phyloP scores from a whole-genome alignment of 306 rosid species.

The Lagenaria siceraria region DNA sequence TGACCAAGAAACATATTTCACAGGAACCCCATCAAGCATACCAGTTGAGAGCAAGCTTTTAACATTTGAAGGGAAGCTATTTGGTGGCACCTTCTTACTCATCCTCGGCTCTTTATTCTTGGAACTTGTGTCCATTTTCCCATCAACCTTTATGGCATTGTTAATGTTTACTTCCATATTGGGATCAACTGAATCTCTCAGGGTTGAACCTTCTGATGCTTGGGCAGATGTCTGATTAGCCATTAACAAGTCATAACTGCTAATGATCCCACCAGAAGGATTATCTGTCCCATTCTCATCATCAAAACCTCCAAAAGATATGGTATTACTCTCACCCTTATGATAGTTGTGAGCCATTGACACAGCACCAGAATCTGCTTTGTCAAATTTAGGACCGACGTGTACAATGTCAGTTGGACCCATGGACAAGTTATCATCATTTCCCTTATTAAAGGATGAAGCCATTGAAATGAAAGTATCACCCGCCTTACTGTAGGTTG shows the following conservation, averaged over 20 bases:
- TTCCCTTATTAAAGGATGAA: slow-evolving; percentile 41
- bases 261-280: slow-evolving; percentile 53
- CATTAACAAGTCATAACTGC: slow-evolving; percentile 46
- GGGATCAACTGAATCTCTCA: slow-evolving; percentile 36
- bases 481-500: slow-evolving; percentile 43
- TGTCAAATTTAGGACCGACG: slow-evolving; percentile 36
- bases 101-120: slow-evolving; percentile 63
- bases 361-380: slow-evolving; percentile 39
- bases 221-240: slow-evolving; percentile 46
- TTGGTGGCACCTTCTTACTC: slow-evolving; percentile 59
- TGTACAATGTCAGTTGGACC: slow-evolving; percentile 37
- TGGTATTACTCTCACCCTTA: slow-evolving; percentile 45
- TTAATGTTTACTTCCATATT: slow-evolving; percentile 36
- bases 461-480: slow-evolving; percentile 49
- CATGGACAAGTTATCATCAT: slow-evolving; percentile 34
- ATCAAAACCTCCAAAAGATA: slow-evolving; percentile 63
- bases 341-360: slow-evolving; percentile 34
- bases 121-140: slow-evolving; percentile 24
- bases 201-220: slow-evolving; percentile 32
- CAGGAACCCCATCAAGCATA: slow-evolving; percentile 81
- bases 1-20: slow-evolving; percentile 88
- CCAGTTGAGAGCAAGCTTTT: slow-evolving; percentile 92
- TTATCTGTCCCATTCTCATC: slow-evolving; percentile 37
- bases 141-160: slow-evolving; percentile 23
- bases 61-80: slow-evolving; percentile 92